These are phyloP conservation scores for Nigrospora osmanthi DNA, from an alignment of 2,329 filamentous ascomycete species.

Conservation along the genomic window DNA sequence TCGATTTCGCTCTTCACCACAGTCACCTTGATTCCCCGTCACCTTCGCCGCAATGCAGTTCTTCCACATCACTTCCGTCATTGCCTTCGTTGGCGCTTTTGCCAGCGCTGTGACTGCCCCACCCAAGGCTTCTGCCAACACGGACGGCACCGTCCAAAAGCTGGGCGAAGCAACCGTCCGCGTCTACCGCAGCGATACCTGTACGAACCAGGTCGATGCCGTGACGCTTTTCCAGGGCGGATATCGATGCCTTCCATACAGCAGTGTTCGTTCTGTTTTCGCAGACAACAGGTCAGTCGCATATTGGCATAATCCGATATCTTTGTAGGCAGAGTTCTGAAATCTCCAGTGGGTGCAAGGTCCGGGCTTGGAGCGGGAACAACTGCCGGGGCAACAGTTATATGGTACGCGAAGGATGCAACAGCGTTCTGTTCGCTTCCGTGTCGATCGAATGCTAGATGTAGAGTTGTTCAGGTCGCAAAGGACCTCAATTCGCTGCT, in stretches of 20 bases:
- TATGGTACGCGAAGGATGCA: too few species aligned
- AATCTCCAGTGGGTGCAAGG: too few species aligned
- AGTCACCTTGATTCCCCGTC: too few species aligned
- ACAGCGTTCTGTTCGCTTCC: too few species aligned
- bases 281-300: background rate
- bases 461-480: too few species aligned
- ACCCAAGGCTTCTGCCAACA: background rate
- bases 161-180: background rate
- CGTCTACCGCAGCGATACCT: background rate
- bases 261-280: background rate
- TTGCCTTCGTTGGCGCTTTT: background rate
- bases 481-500: too few species aligned
- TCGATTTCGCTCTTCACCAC: too few species aligned
- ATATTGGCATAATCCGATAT: too few species aligned
- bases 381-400: too few species aligned
- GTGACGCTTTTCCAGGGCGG: background rate
- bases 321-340: too few species aligned
- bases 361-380: too few species aligned
- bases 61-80: background rate
- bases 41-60: background rate
- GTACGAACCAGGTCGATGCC: background rate
- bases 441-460: too few species aligned
- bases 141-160: background rate
- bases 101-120: background rate
- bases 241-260: background rate